Conservation (phyloP, 805 yeast genomes). For the Monosporozyma servazzii region DNA sequence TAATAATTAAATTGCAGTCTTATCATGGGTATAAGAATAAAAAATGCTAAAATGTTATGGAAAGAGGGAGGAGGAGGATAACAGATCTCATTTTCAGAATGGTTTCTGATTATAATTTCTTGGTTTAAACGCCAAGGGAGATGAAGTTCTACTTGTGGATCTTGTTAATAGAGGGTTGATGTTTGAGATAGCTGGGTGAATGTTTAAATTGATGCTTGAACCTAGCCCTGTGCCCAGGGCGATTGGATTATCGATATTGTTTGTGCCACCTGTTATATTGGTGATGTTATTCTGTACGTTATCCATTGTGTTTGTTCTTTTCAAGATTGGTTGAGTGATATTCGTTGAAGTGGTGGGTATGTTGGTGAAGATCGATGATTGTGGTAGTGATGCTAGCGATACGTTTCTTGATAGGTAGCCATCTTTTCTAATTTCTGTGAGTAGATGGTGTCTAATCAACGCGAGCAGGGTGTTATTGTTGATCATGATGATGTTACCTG, state of each 20-base stretch:
- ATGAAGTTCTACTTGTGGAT: conserved; percentile 5
- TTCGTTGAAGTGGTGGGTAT: not conserved
- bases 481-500: not conserved
- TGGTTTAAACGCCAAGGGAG: conserved; percentile 3
- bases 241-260: not conserved
- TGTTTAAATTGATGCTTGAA: not conserved
- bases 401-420: conserved; percentile 22
- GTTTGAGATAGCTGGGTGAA: not conserved
- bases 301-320: not conserved
- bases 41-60: not conserved
- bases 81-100: too few species aligned
- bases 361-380: conserved; percentile 2
- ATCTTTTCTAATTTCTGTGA: conserved; percentile 26
- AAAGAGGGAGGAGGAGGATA: not conserved
- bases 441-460: conserved; percentile 32
- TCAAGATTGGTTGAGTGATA: not conserved
- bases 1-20: not conserved
- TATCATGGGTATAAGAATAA: not conserved
- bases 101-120: not conserved
- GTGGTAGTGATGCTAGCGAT: conserved; percentile 21
- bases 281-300: not conserved
- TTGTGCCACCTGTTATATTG: not conserved
- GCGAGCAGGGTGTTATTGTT: conserved; percentile 31
- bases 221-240: not conserved
- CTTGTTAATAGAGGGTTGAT: conserved; percentile 1